Conservation (phyloP, 768 basidiomycete genomes). For the Exsudoporus frostii region DNA sequence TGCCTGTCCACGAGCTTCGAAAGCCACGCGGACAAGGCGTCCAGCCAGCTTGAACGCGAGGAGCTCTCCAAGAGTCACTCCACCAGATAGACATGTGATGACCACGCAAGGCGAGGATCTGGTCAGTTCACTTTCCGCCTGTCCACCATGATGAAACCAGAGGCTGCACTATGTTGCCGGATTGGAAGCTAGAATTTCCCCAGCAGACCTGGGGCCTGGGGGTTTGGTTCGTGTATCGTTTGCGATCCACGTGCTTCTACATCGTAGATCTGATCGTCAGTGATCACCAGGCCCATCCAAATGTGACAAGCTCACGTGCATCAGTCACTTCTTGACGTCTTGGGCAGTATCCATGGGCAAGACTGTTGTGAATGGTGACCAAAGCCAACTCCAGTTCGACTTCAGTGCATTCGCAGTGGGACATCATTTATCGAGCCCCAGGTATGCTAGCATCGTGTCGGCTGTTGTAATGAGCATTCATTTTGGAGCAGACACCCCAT, state of each 20-base stretch:
- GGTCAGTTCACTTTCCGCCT: not conserved
- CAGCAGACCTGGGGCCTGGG: not conserved
- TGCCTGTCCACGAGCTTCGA: not conserved
- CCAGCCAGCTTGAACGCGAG: not conserved
- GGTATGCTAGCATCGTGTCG: not conserved
- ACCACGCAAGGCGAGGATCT: not conserved
- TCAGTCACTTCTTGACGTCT: not conserved
- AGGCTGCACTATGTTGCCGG: not conserved
- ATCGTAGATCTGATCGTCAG: slow-evolving; percentile 1
- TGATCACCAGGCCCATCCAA: not conserved
- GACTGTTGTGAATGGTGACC: not conserved
- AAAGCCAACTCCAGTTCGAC: not conserved
- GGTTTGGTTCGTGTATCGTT: not conserved
- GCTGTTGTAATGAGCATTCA: not conserved
- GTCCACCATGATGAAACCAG: not conserved
- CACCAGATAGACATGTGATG: not conserved
- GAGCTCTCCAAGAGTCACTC: not conserved
- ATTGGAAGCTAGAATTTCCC: not conserved
- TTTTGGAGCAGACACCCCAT: not conserved
- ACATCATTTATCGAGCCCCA: not conserved
- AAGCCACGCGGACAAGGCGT: not conserved
- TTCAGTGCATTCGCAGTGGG: not conserved
- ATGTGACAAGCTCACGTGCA: not conserved
- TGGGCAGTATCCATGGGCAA: not conserved
- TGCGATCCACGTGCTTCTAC: not conserved